Percentiles rank a stretch among this genome's conserved stretches.
Conservation (phyloP, 208 protist species). For the Trichomonas gallinae region DNA sequence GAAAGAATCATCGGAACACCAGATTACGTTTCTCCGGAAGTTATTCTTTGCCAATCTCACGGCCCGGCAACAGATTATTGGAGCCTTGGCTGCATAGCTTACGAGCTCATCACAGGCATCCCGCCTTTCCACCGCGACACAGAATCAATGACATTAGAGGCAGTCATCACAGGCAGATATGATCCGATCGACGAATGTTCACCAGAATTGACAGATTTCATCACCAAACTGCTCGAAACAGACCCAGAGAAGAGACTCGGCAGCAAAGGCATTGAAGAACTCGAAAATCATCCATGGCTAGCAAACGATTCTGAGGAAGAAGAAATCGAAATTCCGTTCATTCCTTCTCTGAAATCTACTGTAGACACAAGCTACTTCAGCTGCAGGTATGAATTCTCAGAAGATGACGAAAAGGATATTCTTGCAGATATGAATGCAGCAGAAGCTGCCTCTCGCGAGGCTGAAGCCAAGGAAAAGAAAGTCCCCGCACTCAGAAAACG, state of each 20-base stretch:
- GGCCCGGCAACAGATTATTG: background rate
- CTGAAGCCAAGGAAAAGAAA: background rate
- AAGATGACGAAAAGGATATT: background rate
- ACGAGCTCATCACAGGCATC: background rate
- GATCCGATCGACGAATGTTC: background rate
- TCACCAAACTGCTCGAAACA: constrained; percentile 10
- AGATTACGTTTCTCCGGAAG: constrained; percentile 12
- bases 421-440: background rate
- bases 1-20: background rate
- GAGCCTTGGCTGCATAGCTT: background rate
- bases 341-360: background rate
- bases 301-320: background rate
- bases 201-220: background rate
- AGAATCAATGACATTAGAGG: background rate
- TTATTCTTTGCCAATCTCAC: background rate
- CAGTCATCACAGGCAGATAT: background rate
- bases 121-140: background rate
- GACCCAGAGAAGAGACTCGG: constrained; percentile 25
- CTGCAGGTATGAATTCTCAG: background rate
- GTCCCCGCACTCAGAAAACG: background rate
- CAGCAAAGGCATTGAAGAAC: background rate
- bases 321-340: background rate
- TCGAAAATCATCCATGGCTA: constrained; percentile 23
- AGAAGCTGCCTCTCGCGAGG: too few relatives aligned
- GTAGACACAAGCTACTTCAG: background rate